These are phyloP conservation scores for Psilocybe mexicana DNA, from an alignment of 1,284 basidiomycete genomes.

Conservation along the genomic window DNA sequence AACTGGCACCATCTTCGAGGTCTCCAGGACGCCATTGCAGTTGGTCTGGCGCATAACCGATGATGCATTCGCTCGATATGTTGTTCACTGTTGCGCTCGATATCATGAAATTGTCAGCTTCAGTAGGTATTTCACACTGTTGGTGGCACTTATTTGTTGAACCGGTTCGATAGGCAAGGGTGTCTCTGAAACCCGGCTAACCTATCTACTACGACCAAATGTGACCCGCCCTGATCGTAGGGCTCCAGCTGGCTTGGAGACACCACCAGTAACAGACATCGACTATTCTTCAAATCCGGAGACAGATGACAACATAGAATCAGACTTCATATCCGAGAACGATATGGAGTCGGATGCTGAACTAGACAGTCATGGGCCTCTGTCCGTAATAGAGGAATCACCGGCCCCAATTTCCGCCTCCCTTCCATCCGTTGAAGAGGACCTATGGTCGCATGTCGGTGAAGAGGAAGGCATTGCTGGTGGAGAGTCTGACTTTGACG, in stretches of 20 bases:
- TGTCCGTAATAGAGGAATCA: conserved; percentile 35
- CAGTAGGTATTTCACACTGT: conserved; percentile 48
- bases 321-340: conserved; percentile 41
- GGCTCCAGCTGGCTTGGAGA: conserved; percentile 49
- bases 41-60: conserved; percentile 70
- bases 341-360: conserved; percentile 31
- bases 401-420: conserved; percentile 6
- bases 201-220: conserved; percentile 77
- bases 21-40: conserved; percentile 62
- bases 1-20: conserved; percentile 58
- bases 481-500: conserved; percentile 32
- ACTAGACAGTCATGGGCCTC: conserved; percentile 7
- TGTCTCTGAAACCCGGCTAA: conserved; percentile 58
- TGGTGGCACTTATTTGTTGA: not conserved
- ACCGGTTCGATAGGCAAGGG: conserved; percentile 60
- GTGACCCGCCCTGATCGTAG: conserved; percentile 57
- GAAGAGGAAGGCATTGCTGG: conserved; percentile 23
- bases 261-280: conserved; percentile 72
- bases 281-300: conserved; percentile 56
- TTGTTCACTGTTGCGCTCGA: conserved; percentile 78
- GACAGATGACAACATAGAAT: conserved; percentile 46
- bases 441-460: conserved; percentile 37
- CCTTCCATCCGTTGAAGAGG: conserved; percentile 26
- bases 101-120: conserved; percentile 79
- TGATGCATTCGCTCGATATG: conserved; percentile 72